Percentiles rank a stretch among this genome's conserved stretches.
Conservation (phyloP, 257 asterid genomes). For the Scutellaria baicalensis region DNA sequence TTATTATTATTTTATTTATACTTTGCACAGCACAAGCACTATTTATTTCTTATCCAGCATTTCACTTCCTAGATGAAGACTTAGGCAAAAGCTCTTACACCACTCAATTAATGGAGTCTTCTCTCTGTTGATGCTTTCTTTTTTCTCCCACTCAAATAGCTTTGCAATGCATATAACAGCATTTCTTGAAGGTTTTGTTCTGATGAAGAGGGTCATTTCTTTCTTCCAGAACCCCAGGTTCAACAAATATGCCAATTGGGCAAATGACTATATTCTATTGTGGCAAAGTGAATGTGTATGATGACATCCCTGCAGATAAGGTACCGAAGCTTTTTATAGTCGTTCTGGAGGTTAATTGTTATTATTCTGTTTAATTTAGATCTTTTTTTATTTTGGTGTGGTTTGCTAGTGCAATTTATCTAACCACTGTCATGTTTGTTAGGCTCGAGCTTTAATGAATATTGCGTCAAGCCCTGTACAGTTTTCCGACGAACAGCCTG, state of each 20-base stretch:
- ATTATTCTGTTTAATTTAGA: background rate
- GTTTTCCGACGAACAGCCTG: constrained; percentile 48
- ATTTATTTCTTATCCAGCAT: background rate
- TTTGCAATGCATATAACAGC: background rate
- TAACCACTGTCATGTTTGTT: constrained; percentile 9
- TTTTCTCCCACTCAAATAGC: background rate
- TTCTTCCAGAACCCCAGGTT: constrained; percentile 42
- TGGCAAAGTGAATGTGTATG: constrained; percentile 88
- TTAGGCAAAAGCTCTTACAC: background rate
- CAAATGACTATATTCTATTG: constrained; percentile 93
- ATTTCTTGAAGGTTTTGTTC: constrained; percentile 1
- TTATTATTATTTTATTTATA: background rate
- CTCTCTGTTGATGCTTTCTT: background rate
- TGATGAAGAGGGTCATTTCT: constrained; percentile 1
- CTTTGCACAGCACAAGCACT: background rate
- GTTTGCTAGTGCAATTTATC: background rate
- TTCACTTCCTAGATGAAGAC: background rate
- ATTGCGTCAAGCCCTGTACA: constrained; percentile 75
- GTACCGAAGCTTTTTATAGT: constrained; percentile 31
- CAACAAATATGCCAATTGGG: constrained; percentile 42
- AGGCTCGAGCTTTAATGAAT: constrained; percentile 80
- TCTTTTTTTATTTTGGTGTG: background rate
- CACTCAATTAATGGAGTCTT: background rate
- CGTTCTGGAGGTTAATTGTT: background rate
- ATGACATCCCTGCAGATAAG: constrained; percentile 77